These are phyloP conservation scores for Pythium brachiatum DNA, from an alignment of 352 stramenopile genomes.

Conservation along the genomic window DNA sequence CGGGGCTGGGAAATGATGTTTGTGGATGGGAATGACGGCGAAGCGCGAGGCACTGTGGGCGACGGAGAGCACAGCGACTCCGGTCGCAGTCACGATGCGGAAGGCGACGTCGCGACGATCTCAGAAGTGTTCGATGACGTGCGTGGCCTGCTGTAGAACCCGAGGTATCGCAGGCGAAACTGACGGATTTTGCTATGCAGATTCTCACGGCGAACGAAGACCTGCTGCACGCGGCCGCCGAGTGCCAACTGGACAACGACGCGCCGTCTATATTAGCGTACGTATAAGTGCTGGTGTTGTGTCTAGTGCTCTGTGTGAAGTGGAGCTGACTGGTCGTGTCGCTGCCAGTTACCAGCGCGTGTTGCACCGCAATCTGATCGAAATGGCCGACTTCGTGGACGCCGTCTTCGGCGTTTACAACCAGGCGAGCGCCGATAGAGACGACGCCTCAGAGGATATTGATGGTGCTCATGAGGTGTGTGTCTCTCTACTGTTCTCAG, in stretches of 20 bases:
- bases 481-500: background rate
- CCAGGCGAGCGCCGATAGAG: constrained; percentile 12
- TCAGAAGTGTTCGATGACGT: constrained; percentile 71
- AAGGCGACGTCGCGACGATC: constrained; percentile 49
- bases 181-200: constrained; percentile 24
- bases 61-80: constrained; percentile 9
- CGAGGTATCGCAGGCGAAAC: background rate
- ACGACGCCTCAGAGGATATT: background rate
- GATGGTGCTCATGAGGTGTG: background rate
- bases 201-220: constrained; percentile 79
- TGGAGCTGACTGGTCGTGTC: background rate
- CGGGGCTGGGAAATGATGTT: background rate
- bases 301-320: background rate
- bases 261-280: constrained; percentile 51
- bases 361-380: constrained; percentile 70
- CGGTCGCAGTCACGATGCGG: constrained; percentile 21
- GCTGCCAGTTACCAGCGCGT: constrained; percentile 60
- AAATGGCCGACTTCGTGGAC: constrained; percentile 83
- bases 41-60: constrained; percentile 1
- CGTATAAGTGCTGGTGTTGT: constrained; percentile 13
- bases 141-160: background rate
- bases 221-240: constrained; percentile 53
- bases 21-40: constrained; percentile 1
- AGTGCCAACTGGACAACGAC: constrained; percentile 60
- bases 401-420: constrained; percentile 75